Conservation (phyloP, 106 monocot genomes). For the Dendrobium nobile region DNA sequence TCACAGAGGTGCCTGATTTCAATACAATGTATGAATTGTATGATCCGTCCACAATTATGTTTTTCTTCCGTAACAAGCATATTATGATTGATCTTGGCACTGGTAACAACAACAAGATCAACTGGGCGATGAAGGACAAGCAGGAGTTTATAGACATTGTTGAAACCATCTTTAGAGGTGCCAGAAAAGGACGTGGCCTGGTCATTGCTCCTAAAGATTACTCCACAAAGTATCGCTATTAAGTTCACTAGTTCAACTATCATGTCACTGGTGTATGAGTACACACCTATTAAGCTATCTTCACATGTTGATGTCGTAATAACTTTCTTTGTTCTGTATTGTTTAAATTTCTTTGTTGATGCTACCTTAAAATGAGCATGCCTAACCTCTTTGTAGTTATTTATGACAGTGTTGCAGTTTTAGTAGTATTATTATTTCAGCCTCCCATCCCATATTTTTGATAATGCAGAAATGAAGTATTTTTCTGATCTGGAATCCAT, state of each 20-base stretch:
- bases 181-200: constrained; percentile 62
- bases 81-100: constrained; percentile 72
- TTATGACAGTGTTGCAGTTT: not conserved
- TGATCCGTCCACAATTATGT: constrained; percentile 68
- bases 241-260: not conserved
- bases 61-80: constrained; percentile 72
- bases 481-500: no score
- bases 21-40: constrained; percentile 75
- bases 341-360: not conserved
- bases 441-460: not conserved
- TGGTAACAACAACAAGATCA: constrained; percentile 82
- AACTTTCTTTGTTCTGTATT: not conserved
- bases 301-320: no score
- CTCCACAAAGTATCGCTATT: constrained; percentile 75
- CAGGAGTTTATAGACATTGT: constrained; percentile 73
- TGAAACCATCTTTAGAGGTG: constrained; percentile 49
- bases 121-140: constrained; percentile 77
- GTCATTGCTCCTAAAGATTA: constrained; percentile 79
- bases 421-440: not conserved
- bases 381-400: not conserved
- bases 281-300: not conserved
- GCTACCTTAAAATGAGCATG: not conserved
- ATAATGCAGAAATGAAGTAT: no score
- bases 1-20: constrained; percentile 74
- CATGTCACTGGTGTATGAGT: not conserved